phyloP scores from a whole-genome alignment of 2,329 filamentous ascomycete genomes.

The Fusarium sp. region DNA sequence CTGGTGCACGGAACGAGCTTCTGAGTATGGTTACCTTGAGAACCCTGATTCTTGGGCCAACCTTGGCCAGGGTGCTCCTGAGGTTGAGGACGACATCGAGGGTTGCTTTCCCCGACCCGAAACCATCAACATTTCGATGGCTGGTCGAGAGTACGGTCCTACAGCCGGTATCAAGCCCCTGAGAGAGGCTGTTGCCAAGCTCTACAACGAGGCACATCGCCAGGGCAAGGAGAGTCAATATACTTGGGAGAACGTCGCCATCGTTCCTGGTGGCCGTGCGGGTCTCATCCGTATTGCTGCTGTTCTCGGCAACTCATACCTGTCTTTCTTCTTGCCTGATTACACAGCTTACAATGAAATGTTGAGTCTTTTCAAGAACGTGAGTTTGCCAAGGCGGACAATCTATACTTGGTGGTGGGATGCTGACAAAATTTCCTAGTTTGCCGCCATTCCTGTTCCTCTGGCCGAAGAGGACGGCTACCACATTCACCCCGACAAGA shows the following conservation, averaged over 20 bases:
- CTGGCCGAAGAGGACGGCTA: constrained; percentile 88
- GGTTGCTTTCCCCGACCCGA: constrained; percentile 88
- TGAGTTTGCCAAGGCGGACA: neutral
- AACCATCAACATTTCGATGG: constrained; percentile 80
- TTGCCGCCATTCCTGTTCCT: constrained; percentile 87
- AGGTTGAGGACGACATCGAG: constrained; percentile 92
- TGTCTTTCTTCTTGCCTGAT: constrained; percentile 94
- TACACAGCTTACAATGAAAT: constrained; percentile 99
- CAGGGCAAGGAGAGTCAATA: constrained; percentile 89
- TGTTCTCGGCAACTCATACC: constrained; percentile 89
- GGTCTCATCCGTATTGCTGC: constrained; percentile 95
- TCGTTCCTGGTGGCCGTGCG: constrained; percentile 92
- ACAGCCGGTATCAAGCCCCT: constrained; percentile 94
- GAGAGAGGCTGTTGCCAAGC: constrained; percentile 85
- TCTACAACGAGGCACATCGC: constrained; percentile 95
- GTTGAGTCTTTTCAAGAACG: constrained; percentile 93
- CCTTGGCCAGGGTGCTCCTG: constrained; percentile 90
- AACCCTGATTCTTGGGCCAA: constrained; percentile 90
- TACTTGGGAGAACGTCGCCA: constrained; percentile 97
- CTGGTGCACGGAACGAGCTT: constrained; percentile 89
- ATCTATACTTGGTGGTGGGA: neutral
- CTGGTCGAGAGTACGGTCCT: constrained; percentile 89
- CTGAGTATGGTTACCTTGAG: constrained; percentile 88
- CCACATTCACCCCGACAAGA: constrained; percentile 92
- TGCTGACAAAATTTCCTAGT: constrained; percentile 59